Percentiles rank a stretch among this genome's conserved stretches.
phyloP scores from a whole-genome alignment of 2,329 filamentous ascomycete species.

The Conoideocrella luteorostrata region DNA sequence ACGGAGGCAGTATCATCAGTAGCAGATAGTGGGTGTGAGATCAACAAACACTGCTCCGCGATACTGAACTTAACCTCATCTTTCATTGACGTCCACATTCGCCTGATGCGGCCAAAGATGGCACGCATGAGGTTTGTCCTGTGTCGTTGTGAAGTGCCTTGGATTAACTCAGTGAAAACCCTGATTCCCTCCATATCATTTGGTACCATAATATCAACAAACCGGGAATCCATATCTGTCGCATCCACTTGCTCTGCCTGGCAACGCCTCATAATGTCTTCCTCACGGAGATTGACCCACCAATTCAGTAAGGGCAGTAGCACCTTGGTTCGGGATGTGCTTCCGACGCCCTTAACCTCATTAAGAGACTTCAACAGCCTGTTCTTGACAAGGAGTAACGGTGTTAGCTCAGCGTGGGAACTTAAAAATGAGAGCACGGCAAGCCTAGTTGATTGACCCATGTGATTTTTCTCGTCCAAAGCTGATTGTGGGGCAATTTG shows the following conservation, averaged over 20 bases:
- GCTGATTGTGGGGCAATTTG: slow-evolving; percentile 23
- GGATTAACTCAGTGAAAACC: slow-evolving; percentile 42
- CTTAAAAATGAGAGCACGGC: slow-evolving; percentile 66
- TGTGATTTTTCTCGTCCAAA: slow-evolving; percentile 46
- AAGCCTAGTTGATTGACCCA: slow-evolving; percentile 55
- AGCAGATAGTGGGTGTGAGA: slow-evolving; percentile 42
- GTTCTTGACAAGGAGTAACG: slow-evolving; percentile 62
- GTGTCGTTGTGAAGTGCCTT: slow-evolving; percentile 31
- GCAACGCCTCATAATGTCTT: slow-evolving; percentile 41
- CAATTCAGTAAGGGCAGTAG: slow-evolving; percentile 68
- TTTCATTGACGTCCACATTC: slow-evolving; percentile 69
- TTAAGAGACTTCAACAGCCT: slow-evolving; percentile 67
- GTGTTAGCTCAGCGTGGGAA: slow-evolving; percentile 63
- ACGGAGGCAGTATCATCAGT: slow-evolving; percentile 26
- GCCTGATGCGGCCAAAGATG: slow-evolving; percentile 62
- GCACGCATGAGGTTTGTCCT: slow-evolving; percentile 50
- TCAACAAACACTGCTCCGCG: slow-evolving; percentile 56
- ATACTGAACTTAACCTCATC: slow-evolving; percentile 52
- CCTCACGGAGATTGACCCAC: slow-evolving; percentile 55
- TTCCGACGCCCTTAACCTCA: slow-evolving; percentile 64
- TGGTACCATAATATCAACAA: slow-evolving; percentile 46
- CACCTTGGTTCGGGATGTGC: slow-evolving; percentile 61
- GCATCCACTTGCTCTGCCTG: slow-evolving; percentile 35
- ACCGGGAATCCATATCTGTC: slow-evolving; percentile 33
- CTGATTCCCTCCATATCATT: slow-evolving; percentile 48